Conservation (phyloP, 225 moss, liverwort and hornwort genomes). For the Marchantia paleacea region DNA sequence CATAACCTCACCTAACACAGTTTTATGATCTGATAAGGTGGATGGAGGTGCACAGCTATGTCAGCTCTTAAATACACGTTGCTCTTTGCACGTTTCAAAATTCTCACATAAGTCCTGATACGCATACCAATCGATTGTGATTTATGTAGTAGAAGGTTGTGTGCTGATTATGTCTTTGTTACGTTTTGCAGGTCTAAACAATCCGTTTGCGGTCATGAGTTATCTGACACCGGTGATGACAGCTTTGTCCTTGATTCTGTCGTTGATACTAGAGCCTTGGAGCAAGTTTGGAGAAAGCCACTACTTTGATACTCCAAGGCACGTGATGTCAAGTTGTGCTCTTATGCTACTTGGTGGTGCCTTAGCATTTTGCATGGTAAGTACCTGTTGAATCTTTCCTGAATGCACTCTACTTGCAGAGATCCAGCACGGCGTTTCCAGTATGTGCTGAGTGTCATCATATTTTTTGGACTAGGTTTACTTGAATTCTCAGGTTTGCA, state of each 20-base stretch:
- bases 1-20: neutral
- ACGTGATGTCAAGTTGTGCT: constrained; percentile 72
- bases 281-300: constrained; percentile 51
- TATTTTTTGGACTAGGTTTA: neutral
- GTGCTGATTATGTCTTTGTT: neutral
- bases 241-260: constrained; percentile 60
- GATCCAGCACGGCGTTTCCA: neutral
- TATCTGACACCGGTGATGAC: constrained; percentile 94
- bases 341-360: constrained; percentile 93
- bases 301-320: constrained; percentile 71
- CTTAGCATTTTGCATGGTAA: constrained; percentile 97
- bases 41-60: neutral
- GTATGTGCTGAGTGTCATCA: neutral
- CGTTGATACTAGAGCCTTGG: constrained; percentile 77
- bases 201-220: constrained; percentile 93
- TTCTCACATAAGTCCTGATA: neutral
- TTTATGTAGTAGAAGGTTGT: neutral
- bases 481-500: neutral
- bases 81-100: no score
- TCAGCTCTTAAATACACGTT: no score
- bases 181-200: constrained; percentile 73
- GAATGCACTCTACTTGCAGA: neutral
- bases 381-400: neutral
- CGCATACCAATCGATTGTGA: neutral
- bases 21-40: neutral